These are phyloP conservation scores for Cicer pinnatifidum DNA, from an alignment of 306 rosid species.

Conservation along the genomic window DNA sequence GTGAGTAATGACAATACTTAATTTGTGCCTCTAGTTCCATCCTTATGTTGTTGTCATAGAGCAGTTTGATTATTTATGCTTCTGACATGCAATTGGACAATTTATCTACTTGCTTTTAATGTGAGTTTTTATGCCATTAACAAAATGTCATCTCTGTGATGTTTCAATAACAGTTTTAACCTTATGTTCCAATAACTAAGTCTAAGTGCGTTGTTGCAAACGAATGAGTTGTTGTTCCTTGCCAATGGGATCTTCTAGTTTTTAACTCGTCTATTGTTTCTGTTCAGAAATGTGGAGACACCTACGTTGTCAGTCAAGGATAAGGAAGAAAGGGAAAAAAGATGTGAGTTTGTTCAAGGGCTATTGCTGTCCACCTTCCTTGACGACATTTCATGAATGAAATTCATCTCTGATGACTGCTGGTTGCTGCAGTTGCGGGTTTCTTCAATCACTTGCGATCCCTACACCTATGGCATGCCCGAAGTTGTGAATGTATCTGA, in stretches of 20 bases:
- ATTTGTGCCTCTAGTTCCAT: background rate
- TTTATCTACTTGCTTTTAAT: conserved; percentile 20
- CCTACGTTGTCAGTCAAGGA: conserved; percentile 72
- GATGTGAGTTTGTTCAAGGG: conserved; percentile 81
- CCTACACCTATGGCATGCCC: conserved; percentile 52
- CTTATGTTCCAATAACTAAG: background rate
- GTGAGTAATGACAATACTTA: conserved; percentile 8
- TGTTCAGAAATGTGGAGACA: conserved; percentile 56
- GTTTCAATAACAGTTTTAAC: conserved; percentile 43
- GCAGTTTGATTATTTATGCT: conserved; percentile 8
- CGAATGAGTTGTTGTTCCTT: conserved; percentile 5
- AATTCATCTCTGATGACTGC: conserved; percentile 38
- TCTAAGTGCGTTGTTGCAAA: conserved; percentile 20
- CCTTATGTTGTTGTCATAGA: background rate
- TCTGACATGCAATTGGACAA: background rate
- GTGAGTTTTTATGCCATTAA: background rate
- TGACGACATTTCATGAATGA: conserved; percentile 63
- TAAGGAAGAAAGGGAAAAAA: conserved; percentile 78
- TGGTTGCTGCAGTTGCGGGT: conserved; percentile 46
- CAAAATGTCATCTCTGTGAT: conserved; percentile 13
- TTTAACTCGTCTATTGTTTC: conserved; percentile 18
- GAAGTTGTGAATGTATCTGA: conserved; percentile 55
- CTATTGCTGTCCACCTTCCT: conserved; percentile 79
- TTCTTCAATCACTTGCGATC: conserved; percentile 44
- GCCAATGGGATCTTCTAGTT: conserved; percentile 13